Evolutionary conservation across 257 asterid species (phyloP), one percentile per base, ranked within the genome.

Genomic region (Nicotiana otophora): DNA sequence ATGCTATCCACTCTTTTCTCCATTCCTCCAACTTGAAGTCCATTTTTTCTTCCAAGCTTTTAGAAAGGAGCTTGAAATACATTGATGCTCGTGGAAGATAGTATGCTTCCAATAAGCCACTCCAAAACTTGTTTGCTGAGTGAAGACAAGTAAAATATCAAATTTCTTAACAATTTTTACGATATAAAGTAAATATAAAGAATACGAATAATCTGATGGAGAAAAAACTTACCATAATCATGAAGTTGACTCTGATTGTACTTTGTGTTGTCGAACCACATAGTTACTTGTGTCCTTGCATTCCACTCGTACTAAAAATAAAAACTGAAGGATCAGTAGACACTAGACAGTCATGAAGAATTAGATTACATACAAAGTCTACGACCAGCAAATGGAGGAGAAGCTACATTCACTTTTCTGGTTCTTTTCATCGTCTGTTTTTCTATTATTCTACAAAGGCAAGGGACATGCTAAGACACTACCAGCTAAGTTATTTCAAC

Each of bases 211-310:
- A 82, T 53, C 34, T 20, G 7, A 42, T 33, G 19, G 54, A 61
- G 17, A 63, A 60, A 54, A 4, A 60, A 5, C 87, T 33, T 89
- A 91, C 98, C 99, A 61, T 96, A 96, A 86, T 94, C 99, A 77
- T 93, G 99, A 83, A 96, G 98, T 83, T 89, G 65, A 94, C 97
- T 94, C 85, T 94, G 98, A 75, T 23, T 82, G 48, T 81, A 33
- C 84, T 89, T 80, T 16, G 93, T 93, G 83, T 84, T 94, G 84
- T 96, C 99, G 30, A 84, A 96, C 99, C 99, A 94, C 98, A 96
- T 96, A 16, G 99, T 96, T 81, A 96, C 91, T 90, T 94, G 98
- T 11, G 98, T 96, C 88, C 99, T 92, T 28, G 99, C 99, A 26
- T 94, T 96, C 99, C 98, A 94, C 87, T 96, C 98, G 15, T 94